A percentile compares a stretch with the other conserved stretches of the same genome.
Conservation (phyloP, 768 basidiomycete genomes). For the Trametes sanguinea region DNA sequence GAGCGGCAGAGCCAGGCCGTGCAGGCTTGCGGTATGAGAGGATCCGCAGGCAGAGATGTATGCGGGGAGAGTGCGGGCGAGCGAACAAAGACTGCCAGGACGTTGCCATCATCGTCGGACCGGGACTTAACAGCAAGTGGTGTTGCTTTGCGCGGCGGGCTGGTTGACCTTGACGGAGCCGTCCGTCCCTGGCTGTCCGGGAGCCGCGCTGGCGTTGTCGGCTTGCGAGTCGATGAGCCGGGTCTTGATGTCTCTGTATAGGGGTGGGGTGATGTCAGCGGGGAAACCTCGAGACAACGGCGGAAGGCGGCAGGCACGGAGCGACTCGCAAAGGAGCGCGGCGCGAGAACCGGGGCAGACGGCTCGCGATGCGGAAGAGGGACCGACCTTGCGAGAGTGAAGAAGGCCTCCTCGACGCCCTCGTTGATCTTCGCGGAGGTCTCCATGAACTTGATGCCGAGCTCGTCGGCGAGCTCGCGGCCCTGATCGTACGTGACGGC, state of each 20-base stretch:
- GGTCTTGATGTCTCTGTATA: slow-evolving; percentile 88
- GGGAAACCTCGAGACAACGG: slow-evolving; percentile 11
- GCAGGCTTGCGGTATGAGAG: neutral
- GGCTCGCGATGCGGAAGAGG: neutral
- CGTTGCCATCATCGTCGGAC: too few relatives aligned
- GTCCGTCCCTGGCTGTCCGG: slow-evolving; percentile 42
- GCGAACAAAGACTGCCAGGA: too few relatives aligned
- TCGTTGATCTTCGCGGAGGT: slow-evolving; percentile 97
- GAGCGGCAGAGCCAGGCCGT: neutral
- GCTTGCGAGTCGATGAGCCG: slow-evolving; percentile 94
- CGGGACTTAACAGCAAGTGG: slow-evolving; percentile 50
- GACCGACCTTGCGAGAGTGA: slow-evolving; percentile 88
- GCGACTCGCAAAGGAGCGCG: neutral
- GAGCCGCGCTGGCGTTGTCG: slow-evolving; percentile 48
- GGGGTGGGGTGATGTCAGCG: neutral
- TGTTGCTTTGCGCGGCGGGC: slow-evolving; percentile 45
- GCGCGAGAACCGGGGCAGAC: neutral
- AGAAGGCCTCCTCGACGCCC: slow-evolving; percentile 98
- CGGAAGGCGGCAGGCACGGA: neutral
- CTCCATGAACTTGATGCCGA: slow-evolving; percentile 97
- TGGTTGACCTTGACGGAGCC: slow-evolving; percentile 71
- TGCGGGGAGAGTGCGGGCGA: neutral
- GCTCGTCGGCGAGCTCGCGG: slow-evolving; percentile 86
- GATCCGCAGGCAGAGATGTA: slow-evolving; percentile 8
- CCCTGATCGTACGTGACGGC: slow-evolving; percentile 92